Evolutionary conservation across 768 basidiomycete genomes (phyloP).

Genomic region (Tremella mesenterica): DNA sequence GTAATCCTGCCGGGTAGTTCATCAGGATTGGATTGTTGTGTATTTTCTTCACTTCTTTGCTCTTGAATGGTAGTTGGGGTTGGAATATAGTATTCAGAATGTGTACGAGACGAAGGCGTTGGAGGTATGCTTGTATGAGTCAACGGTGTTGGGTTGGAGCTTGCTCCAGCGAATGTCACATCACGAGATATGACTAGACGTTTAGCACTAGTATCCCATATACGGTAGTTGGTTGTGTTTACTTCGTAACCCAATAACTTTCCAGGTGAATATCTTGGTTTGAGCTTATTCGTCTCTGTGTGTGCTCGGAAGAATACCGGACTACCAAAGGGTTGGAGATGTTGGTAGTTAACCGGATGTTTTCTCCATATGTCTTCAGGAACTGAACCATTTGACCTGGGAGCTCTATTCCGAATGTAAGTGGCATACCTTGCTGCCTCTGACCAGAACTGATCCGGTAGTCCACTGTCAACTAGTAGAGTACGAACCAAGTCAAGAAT

Average conservation of each 20-base stretch:
- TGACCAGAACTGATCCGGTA: background rate
- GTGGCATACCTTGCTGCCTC: slow-evolving; percentile 1
- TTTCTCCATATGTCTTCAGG: slow-evolving; percentile 7
- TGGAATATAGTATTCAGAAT: no score
- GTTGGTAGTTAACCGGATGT: background rate
- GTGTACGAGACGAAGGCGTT: no score
- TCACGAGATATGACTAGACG: background rate
- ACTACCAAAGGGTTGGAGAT: no score
- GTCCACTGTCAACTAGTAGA: no score
- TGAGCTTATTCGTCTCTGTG: background rate
- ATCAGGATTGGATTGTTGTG: no score
- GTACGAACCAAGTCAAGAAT: slow-evolving; percentile 3
- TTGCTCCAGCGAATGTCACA: background rate
- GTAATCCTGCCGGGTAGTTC: no score
- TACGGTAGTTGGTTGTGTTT: no score
- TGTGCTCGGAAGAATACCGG: background rate
- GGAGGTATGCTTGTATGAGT: no score
- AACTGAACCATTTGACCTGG: background rate
- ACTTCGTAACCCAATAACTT: background rate
- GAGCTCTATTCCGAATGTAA: slow-evolving; percentile 5
- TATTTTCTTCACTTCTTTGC: no score
- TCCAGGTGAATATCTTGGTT: background rate
- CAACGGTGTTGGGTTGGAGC: no score
- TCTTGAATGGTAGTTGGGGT: no score
- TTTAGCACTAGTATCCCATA: background rate